These are phyloP conservation scores for Isatis tinctoria DNA, from an alignment of 345 rosid species.

Conservation along the genomic window DNA sequence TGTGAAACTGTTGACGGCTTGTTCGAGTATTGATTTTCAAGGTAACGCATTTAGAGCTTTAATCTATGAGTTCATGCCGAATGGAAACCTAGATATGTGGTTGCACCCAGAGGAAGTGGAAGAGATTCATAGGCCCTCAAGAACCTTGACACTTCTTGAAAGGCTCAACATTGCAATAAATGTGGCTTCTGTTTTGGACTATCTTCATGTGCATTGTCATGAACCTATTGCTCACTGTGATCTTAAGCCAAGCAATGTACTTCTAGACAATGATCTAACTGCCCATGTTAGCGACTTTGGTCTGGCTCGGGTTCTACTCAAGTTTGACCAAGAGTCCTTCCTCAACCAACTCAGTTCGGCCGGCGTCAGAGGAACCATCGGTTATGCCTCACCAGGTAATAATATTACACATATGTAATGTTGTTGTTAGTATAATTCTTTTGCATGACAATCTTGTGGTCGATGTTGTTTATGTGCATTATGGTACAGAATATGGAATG, in stretches of 20 bases:
- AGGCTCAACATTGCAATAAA: constrained; percentile 28
- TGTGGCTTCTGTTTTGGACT: constrained; percentile 14
- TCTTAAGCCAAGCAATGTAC: constrained; percentile 15
- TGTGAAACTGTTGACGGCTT: constrained; percentile 40
- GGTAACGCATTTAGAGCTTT: constrained; percentile 49
- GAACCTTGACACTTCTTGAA: constrained; percentile 19
- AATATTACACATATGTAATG: no score
- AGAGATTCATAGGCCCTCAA: background rate
- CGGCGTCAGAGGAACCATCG: no score
- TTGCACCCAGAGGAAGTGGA: constrained; percentile 15
- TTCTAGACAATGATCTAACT: background rate
- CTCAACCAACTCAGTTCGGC: no score
- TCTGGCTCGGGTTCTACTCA: no score
- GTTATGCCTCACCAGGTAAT: no score
- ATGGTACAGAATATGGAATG: no score
- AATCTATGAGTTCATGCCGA: constrained; percentile 39
- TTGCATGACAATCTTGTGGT: no score
- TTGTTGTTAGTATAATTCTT: no score
- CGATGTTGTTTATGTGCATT: no score
- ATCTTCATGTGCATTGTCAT: constrained; percentile 14
- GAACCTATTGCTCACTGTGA: constrained; percentile 7
- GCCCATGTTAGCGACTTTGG: constrained; percentile 28
- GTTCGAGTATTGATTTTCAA: constrained; percentile 40
- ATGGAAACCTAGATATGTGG: constrained; percentile 45
- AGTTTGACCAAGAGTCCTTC: no score